A percentile compares a stretch with the other conserved stretches of the same genome.
phyloP scores from a whole-genome alignment of 306 rosid species.

The Vigna nakashimae region DNA sequence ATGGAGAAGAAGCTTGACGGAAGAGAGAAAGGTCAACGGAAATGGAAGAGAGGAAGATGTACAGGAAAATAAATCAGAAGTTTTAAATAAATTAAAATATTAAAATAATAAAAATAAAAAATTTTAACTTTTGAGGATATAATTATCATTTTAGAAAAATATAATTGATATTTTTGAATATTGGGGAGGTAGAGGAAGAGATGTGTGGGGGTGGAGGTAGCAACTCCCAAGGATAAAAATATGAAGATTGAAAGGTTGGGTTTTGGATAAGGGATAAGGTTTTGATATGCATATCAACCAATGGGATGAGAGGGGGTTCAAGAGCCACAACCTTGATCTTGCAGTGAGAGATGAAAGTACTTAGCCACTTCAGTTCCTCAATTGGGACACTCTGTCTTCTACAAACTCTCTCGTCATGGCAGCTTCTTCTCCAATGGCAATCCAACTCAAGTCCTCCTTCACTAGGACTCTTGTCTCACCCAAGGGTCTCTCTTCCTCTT shows the following conservation, averaged over 20 bases:
- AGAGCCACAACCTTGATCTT: constrained; percentile 57
- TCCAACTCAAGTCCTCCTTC: constrained; percentile 87
- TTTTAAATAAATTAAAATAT: too few relatives aligned
- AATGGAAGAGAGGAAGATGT: too few relatives aligned
- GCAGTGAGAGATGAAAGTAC: constrained; percentile 44
- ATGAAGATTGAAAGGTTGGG: neutral
- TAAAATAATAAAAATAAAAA: too few relatives aligned
- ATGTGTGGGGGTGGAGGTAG: too few relatives aligned
- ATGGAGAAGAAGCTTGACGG: too few relatives aligned
- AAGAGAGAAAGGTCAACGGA: too few relatives aligned
- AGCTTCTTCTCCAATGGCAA: constrained; percentile 82
- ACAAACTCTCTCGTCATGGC: constrained; percentile 61
- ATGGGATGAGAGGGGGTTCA: constrained; percentile 52
- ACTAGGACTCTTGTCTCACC: constrained; percentile 71
- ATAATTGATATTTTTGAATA: too few relatives aligned
- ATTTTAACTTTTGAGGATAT: too few relatives aligned
- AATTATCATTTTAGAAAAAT: too few relatives aligned
- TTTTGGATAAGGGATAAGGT: constrained; percentile 81
- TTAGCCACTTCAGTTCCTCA: constrained; percentile 38
- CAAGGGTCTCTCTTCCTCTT: constrained; percentile 72
- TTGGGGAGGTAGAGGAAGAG: too few relatives aligned
- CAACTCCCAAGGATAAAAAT: too few relatives aligned
- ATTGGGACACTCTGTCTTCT: neutral
- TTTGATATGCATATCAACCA: constrained; percentile 53
- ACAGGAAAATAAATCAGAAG: too few relatives aligned